Conservation (phyloP, 306 rosid genomes). For the Echinosophora koreensis region DNA sequence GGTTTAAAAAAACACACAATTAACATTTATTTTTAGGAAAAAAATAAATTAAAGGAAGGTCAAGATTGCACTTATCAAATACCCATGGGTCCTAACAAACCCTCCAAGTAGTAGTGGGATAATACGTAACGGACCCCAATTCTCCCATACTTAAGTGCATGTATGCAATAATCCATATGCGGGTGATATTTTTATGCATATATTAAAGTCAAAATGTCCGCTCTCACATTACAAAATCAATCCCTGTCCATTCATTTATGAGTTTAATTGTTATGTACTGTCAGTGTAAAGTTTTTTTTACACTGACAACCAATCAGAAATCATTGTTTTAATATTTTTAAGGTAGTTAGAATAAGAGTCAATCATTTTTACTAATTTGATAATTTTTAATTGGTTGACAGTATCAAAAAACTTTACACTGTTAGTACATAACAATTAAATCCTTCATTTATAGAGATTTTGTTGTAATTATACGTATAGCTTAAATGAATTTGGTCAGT, state of each 20-base stretch:
- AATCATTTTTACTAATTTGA: too few relatives aligned
- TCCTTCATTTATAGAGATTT: neutral
- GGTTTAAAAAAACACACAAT: conserved; percentile 11
- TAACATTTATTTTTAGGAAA: too few relatives aligned
- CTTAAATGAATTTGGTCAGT: too few relatives aligned
- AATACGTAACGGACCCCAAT: conserved; percentile 29
- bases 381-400: too few relatives aligned
- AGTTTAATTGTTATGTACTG: too few relatives aligned
- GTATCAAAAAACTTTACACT: too few relatives aligned
- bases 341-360: too few relatives aligned
- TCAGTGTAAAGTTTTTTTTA: too few relatives aligned
- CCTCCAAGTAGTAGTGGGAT: conserved; percentile 41
- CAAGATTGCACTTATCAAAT: conserved; percentile 34
- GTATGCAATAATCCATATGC: neutral
- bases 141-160: conserved; percentile 27
- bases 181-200: conserved; percentile 21
- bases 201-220: conserved; percentile 2
- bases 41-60: neutral
- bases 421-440: too few relatives aligned
- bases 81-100: conserved; percentile 18
- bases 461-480: neutral
- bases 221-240: neutral
- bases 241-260: neutral
- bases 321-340: too few relatives aligned
- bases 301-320: too few relatives aligned